Base-by-base conservation (phyloP, 2,329 filamentous ascomycete genomes). In the Fusarium veterinarium region DNA sequence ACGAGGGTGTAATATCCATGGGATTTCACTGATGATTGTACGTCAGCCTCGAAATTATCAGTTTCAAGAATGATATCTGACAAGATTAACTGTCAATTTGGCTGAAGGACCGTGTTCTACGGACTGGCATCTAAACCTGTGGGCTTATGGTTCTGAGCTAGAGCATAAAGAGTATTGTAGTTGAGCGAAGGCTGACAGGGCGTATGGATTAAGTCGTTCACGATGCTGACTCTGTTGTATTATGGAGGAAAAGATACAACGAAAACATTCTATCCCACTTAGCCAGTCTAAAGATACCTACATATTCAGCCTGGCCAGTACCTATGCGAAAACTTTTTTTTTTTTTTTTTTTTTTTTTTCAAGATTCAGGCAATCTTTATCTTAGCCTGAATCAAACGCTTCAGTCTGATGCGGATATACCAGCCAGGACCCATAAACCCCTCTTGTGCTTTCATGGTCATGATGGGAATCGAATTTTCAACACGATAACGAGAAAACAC, bases 401-500 rank as follows among this genome's bases (percentile, higher is more conserved):
- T 38, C 35, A 44, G 33, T 63, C 38, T 56, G 55, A 48, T 35
- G 69, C 51, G 48, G 52, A 45, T 52, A 60, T 38, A 33, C 40
- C 40, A 58, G 57, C 40, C n/a, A 52, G 57, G 61, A 38, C 56
- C 65, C 46, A 49, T 59, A 31, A 40, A n/a, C 46, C 46, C 69
- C 52, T 70, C 61, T 42, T 35, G 42, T 53, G 23, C 51, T 28
- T 31, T 42, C 30, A 59, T 38, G 41, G 69, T 42, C 60, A 55
- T 57, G 40, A 70, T 63, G 52, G 25, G 57, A 67, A 60, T 63
- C 41, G 51, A 62, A n/a, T 48, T 52, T 51, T 66, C 55, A 52
- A 60, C 44, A 62, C 44, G 67, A 64, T 41, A 74, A 69, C 51
- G 56, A 64, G 51, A 53, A 52, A 56, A 44, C 49, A 60, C 38